Percentiles rank a stretch among this genome's conserved stretches.
Conservation (phyloP, 768 basidiomycete genomes). For the Agaricus blazei region DNA sequence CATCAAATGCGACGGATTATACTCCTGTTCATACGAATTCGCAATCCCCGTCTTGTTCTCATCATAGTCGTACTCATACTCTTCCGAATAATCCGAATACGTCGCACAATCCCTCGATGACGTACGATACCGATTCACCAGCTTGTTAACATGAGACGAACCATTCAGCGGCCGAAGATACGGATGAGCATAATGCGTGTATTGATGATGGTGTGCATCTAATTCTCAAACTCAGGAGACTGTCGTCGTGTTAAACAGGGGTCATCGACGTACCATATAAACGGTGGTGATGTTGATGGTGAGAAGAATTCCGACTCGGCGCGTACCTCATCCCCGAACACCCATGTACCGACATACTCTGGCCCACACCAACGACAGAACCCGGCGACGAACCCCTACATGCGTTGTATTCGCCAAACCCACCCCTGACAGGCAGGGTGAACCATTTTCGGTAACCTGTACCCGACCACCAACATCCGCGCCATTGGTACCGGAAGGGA, state of each 20-base stretch:
- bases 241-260: too few species aligned
- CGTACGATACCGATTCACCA: too few species aligned
- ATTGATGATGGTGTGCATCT: too few species aligned
- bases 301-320: neutral
- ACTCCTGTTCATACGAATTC: neutral
- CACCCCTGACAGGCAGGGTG: too few species aligned
- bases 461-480: neutral
- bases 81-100: neutral
- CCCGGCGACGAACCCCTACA: neutral
- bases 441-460: too few species aligned
- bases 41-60: neutral
- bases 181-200: neutral
- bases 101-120: neutral
- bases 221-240: too few species aligned
- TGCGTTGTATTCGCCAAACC: neutral
- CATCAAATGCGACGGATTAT: neutral
- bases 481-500: neutral
- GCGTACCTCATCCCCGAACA: neutral
- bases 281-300: neutral
- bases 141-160: too few species aligned
- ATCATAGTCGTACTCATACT: neutral
- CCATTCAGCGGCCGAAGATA: neutral
- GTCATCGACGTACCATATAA: neutral
- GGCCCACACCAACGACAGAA: neutral
- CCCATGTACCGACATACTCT: neutral